Evolutionary conservation across 495 filamentous ascomycete genomes (phyloP), one percentile per base, ranked within the genome.

Genomic region (Trichoderma parareesei): DNA sequence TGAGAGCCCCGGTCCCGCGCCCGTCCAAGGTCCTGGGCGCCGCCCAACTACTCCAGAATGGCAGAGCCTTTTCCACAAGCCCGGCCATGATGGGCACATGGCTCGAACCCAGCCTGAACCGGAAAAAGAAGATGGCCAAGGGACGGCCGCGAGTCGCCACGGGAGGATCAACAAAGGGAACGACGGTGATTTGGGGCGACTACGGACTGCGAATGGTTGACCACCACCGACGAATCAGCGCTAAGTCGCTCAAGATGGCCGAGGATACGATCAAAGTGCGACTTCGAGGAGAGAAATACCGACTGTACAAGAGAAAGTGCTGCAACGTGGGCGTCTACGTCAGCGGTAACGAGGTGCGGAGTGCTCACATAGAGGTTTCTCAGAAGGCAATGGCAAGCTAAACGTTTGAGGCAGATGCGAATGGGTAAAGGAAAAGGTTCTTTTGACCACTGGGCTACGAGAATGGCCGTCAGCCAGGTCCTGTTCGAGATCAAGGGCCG

Each of bases 341-440:
- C 63, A 92, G 87, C 74, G 94, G 94, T 37, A 98, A 98, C 71
- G 94, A 99, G 76, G 88, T 87, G 69, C 68, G 82, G 11, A 42
- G 27, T 27, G 27, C 16, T n/a, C 13, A 37, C 1, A 27, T 9
- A 18, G 42, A 5, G 4, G 8, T 64, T 10, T 60, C 55, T 60
- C 16, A 8, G 41, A 33, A 18, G 33, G 5, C 9, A n/a, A 65
- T 11, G 16, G 38, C n/a, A 46, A 44, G 53, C 68, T 70, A 53
- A 69, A 49, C 4, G 40, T 43, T 27, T 5, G 55, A 8, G 66
- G 27, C 27, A 86, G 84, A 77, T 87, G 69, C 88, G 95, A 81
- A 99, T 99, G 94, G 95, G 94, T 76, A 98, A 96, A 79, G 94
- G 94, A 74, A 99, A 98, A 78, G 94, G 94, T 68, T 88, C 86